Base-by-base conservation (phyloP, 176 grass and related monocot species). In the Hordeum marinum region DNA sequence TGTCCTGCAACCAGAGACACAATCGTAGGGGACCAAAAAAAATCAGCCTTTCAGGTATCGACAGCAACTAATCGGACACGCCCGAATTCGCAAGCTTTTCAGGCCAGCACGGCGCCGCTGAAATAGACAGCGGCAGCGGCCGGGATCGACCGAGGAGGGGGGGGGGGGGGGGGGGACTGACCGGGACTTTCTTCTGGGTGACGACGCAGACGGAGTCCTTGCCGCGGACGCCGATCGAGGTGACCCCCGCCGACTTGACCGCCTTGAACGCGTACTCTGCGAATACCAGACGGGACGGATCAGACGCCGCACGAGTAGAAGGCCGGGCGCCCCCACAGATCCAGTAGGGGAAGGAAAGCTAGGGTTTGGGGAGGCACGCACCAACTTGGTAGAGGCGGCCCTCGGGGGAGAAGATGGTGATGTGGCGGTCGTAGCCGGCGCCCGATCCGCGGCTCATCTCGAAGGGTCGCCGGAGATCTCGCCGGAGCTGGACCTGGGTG, bases 251-350 rank as follows among this genome's bases (percentile, higher is more conserved):
- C 62, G 97, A 94, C 79, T 99, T 99, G 26, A 99, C 97, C 29
- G 97, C 97, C 89, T 99, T 99, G 89, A 99, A 99, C 32, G 97
- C 97, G 85, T 99, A 99, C 90, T 99, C 97, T 99, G 82, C 76
- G 15, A 63, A 54, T 26, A 13, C 3, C 13, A 8, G 4, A 75
- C 50, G 41, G 41, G 32, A 83, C 50, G 12, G 57, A 60, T 86
- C 69, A 87, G 43, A 31, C 78, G 3, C 36, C 25, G 52, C 17
- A 21, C 14, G 58, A 79, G 63, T 11, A 15, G 72, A 3, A 15
- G 13, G 70, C 40, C n/a, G 9, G 71, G 23, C 41, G 26, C 71
- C 24, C 8, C 4, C 6, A 2, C 75, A 81, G 80, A 94, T 72
- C 65, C 76, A 80, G 55, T 26, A 32, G n/a, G 8, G 5, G 17